Evolutionary conservation across 352 stramenopile genomes (phyloP), one percentile per base, ranked within the genome.

Genomic region (Achlya hypogyna): DNA sequence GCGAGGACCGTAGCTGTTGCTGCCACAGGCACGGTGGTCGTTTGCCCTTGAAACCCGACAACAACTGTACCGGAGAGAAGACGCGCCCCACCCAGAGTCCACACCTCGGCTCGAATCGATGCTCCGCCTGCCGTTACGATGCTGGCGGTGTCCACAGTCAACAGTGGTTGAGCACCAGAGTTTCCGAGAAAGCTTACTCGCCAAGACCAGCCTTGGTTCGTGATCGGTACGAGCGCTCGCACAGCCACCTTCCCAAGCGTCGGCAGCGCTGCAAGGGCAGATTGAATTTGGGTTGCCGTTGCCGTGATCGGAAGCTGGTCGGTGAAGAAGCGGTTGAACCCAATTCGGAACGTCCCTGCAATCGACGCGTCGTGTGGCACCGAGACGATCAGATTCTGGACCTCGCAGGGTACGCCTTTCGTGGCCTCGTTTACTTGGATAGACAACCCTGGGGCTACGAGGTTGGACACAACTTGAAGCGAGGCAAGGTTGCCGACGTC

Each of bases 101-200:
- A 12, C 35, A 63, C 56, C 29, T 9, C 12, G 6, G 69, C 70
- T 4, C 60, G 56, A 49, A 72, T 72, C 14, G 29, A 27, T 31
- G 60, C 23, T 31, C 47, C n/a, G 18, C 18, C 27, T 4, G 23
- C n/a, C 4, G 8, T 18, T 28, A 65, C 49, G 10, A 77, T 5
- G 23, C 23, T 59, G 0, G 28, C 32, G 1, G 47, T 63, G 25
- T 69, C 43, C 14, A 75, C 43, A 32, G 54, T 4, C 22, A 79
- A 47, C 0, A 54, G 6, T 2, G 60, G 40, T 20, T 76, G 63
- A 66, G 74, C 70, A 4, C 72, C 72, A 28, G 71, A 53, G 25
- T 75, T 54, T n/a, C 73, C 72, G 8, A 66, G 74, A 47, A 79
- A 79, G 9, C 71, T 74, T 14, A 79, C 51, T 0, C 60, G 64